Evolutionary conservation across 345 rosid genomes (phyloP), one percentile per base, ranked within the genome.

Genomic region (Excoecaria agallocha): DNA sequence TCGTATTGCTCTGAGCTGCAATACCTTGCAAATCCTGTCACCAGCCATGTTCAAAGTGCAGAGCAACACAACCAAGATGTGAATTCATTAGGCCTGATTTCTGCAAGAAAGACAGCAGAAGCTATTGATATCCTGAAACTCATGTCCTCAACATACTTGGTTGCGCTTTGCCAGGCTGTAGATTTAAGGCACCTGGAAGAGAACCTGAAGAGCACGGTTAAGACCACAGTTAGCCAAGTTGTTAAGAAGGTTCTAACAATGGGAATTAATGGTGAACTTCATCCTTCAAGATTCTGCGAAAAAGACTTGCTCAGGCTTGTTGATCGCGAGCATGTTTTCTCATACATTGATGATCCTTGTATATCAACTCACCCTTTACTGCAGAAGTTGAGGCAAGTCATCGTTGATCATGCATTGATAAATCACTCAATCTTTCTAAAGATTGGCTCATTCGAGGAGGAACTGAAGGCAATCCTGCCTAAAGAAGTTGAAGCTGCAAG

Each of bases 31-130:
- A 91, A 91, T 73, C 94, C 92, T 2, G 94, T 91, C 48, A 91
- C 97, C 13, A 91, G 77, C 71, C 97, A 91, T 69, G 96, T 91
- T 41, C 86, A 89, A 68, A 89, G 91, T 1, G 94, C 94, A 0
- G 94, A 91, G 82, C 97, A 91, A 60, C 96, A 91, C 74, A 91
- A 89, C 79, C 96, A 89, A 58, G 93, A 91, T 8, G 96, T 91
- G 48, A 43, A 91, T 76, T 89, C 97, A 1, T 70, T 89, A 2
- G 97, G 97, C 20, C 15, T 88, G 3, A 91, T 89, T 78, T 89
- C 94, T 0, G 78, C 94, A 2, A 86, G 91, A 24, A 89, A 91
- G 75, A 88, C 92, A 0, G 80, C 84, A 0, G 89, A 88, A 69
- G 91, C 91, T 20, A 75, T 89, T 3, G 88, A 89, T 35, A 83